These are phyloP conservation scores for Mycena rebaudengoi DNA, from an alignment of 768 basidiomycete genomes.

Conservation along the genomic window DNA sequence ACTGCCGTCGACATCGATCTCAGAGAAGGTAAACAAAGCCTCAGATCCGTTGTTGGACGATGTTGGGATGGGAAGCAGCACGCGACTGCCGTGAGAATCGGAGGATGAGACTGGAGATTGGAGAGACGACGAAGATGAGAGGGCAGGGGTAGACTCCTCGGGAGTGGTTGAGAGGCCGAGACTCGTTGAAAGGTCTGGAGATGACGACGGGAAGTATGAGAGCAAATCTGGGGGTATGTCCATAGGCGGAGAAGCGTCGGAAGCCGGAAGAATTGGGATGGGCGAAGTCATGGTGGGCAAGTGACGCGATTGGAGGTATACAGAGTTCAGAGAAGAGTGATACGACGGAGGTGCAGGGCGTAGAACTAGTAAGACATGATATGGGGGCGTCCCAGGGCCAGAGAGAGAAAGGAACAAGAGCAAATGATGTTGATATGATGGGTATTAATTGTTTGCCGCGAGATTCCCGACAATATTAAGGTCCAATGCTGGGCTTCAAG, in stretches of 20 bases:
- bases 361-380: constrained; percentile 19
- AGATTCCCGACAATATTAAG: too few species aligned
- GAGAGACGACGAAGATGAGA: constrained; percentile 19
- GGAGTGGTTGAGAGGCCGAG: constrained; percentile 13
- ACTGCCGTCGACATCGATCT: constrained; percentile 46
- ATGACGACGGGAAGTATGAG: constrained; percentile 13
- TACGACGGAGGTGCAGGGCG: not conserved
- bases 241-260: not conserved
- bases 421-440: constrained; percentile 25
- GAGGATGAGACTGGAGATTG: constrained; percentile 21
- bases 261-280: constrained; percentile 9
- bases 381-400: constrained; percentile 2
- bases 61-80: constrained; percentile 54
- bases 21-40: constrained; percentile 55
- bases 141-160: constrained; percentile 3
- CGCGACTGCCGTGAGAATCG: constrained; percentile 35
- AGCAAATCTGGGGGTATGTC: constrained; percentile 13
- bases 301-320: constrained; percentile 3
- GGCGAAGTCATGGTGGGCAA: constrained; percentile 9
- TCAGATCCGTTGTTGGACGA: constrained; percentile 48
- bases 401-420: constrained; percentile 22
- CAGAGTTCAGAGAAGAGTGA: not conserved
- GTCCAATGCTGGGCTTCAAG: too few species aligned
- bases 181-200: constrained; percentile 19
- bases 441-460: too few species aligned